These are phyloP conservation scores for Solanum hybrid DNA, from an alignment of 305 asterid genomes.

Conservation along the genomic window DNA sequence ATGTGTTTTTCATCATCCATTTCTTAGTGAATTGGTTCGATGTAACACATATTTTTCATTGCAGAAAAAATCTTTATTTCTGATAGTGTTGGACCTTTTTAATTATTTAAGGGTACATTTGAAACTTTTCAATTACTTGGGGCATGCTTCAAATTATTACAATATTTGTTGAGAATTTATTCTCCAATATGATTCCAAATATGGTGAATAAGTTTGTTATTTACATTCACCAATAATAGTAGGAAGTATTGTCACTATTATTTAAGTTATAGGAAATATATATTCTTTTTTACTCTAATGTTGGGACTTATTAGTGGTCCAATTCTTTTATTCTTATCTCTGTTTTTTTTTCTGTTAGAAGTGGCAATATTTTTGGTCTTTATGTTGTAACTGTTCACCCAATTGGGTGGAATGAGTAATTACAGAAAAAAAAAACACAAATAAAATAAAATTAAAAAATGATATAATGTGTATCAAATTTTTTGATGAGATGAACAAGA, in stretches of 20 bases:
- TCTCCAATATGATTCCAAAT: background rate
- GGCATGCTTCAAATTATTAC: background rate
- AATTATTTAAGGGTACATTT: background rate
- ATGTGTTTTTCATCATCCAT: fast-evolving
- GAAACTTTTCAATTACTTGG: background rate
- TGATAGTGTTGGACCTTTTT: background rate
- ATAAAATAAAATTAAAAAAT: background rate
- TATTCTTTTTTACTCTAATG: background rate
- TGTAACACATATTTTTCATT: no score
- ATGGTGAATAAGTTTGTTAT: background rate
- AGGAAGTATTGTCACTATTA: background rate
- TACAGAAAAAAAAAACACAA: background rate
- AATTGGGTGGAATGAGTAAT: background rate
- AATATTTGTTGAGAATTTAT: background rate
- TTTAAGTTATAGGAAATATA: background rate
- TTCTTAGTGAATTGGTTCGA: background rate
- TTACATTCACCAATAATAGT: background rate
- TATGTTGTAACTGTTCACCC: background rate
- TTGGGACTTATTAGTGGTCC: background rate
- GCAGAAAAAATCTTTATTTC: no score
- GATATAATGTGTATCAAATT: background rate
- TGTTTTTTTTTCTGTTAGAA: background rate
- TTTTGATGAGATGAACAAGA: background rate
- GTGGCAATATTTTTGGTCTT: background rate
- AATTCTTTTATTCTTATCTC: background rate